Conservation (phyloP, 2,329 filamentous ascomycete species). For the Cytospora leucostoma region DNA sequence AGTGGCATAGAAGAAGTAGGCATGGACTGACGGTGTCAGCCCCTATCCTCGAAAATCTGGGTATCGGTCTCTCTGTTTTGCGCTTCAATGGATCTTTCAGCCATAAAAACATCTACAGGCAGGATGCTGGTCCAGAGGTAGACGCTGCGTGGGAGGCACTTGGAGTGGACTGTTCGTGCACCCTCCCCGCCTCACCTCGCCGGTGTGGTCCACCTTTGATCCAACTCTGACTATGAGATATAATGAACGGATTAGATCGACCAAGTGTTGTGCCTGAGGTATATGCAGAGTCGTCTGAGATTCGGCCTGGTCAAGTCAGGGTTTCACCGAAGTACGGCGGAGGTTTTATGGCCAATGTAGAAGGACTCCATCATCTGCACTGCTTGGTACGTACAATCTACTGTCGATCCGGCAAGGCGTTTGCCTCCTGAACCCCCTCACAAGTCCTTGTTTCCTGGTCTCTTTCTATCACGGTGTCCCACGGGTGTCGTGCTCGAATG, state of each 20-base stretch:
- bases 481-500: not conserved
- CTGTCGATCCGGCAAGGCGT: too few species aligned
- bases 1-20: not conserved
- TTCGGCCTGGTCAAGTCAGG: conserved; percentile 51
- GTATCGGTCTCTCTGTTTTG: conserved; percentile 37
- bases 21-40: conserved; percentile 29
- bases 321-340: conserved; percentile 53
- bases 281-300: conserved; percentile 36
- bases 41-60: conserved; percentile 39
- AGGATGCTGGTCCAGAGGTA: conserved; percentile 51
- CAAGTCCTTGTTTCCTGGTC: not conserved
- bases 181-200: not conserved
- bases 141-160: conserved; percentile 55
- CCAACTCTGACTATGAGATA: not conserved
- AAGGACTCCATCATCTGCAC: conserved; percentile 51
- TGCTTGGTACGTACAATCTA: conserved; percentile 44
- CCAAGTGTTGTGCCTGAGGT: not conserved
- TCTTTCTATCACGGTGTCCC: not conserved
- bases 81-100: conserved; percentile 60
- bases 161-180: conserved; percentile 37
- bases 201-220: not conserved
- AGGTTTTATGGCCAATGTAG: conserved; percentile 51
- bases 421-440: not conserved
- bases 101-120: conserved; percentile 55
- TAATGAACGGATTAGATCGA: not conserved